A percentile compares a stretch with the other conserved stretches of the same genome.
Conservation (phyloP, 371 early-diverging fungal genomes). For the Umbelopsis sp. region DNA sequence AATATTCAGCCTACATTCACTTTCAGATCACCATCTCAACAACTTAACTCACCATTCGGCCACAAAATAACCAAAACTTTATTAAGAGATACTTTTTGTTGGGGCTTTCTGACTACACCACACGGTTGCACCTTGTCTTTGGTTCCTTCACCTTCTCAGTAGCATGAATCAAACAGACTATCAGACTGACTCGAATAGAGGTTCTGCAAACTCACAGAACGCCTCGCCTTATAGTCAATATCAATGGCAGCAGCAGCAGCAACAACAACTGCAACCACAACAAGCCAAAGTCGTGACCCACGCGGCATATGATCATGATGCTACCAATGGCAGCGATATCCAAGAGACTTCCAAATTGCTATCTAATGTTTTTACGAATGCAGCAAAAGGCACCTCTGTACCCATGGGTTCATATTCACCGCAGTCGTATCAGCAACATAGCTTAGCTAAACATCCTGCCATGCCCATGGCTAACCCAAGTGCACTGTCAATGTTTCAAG, state of each 20-base stretch:
- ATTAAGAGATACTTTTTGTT: conserved; percentile 2
- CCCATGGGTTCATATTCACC: neutral
- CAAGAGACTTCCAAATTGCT: conserved; percentile 8
- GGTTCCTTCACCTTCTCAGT: neutral
- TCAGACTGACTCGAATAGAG: neutral
- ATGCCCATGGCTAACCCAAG: neutral
- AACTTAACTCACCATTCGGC: conserved; percentile 3
- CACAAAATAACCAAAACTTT: neutral
- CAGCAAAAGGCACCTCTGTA: neutral
- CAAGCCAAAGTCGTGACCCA: conserved; percentile 11
- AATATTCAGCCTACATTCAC: conserved; percentile 8
- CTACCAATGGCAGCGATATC: conserved; percentile 11
- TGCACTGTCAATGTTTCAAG: neutral
- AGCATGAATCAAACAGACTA: conserved; percentile 13
- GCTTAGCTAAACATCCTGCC: neutral
- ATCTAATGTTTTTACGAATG: neutral
- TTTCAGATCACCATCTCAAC: neutral
- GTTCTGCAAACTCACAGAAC: conserved; percentile 1
- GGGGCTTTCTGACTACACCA: neutral
- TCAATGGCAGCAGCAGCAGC: conserved; percentile 9
- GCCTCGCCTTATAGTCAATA: neutral
- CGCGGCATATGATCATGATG: conserved; percentile 11
- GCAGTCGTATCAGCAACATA: conserved; percentile 2
- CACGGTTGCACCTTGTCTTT: conserved; percentile 2
- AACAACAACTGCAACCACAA: conserved; percentile 3